These are phyloP conservation scores for Zoysia pacifica DNA, from an alignment of 176 grass and related monocot genomes.

Conservation along the genomic window DNA sequence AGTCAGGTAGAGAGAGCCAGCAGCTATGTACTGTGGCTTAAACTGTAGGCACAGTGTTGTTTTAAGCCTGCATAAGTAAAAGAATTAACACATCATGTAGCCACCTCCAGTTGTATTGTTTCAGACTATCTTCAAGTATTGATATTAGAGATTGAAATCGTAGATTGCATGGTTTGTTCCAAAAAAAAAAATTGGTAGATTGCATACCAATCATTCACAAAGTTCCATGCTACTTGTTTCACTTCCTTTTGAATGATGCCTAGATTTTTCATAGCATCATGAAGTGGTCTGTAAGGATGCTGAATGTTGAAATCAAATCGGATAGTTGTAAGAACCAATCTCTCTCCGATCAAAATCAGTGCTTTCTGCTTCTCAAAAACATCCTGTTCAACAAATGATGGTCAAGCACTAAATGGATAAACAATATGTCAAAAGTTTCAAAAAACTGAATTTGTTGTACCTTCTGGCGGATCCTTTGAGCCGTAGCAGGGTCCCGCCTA, in stretches of 20 bases:
- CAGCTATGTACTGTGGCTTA: constrained; percentile 79
- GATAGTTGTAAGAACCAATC: constrained; percentile 69
- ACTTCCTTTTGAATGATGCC: constrained; percentile 61
- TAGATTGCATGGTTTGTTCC: constrained; percentile 14
- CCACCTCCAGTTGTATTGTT: not conserved
- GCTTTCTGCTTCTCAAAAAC: constrained; percentile 69
- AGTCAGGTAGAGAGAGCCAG: constrained; percentile 64
- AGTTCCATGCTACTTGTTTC: constrained; percentile 77
- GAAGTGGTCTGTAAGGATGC: constrained; percentile 77
- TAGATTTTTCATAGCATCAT: constrained; percentile 70
- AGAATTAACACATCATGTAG: constrained; percentile 38
- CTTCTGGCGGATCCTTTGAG: constrained; percentile 51
- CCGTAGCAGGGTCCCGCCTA: constrained; percentile 43
- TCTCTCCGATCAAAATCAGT: constrained; percentile 63
- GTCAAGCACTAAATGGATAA: constrained; percentile 29
- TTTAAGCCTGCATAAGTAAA: constrained; percentile 56
- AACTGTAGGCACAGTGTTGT: constrained; percentile 73
- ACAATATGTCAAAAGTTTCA: not conserved
- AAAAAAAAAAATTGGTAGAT: not conserved
- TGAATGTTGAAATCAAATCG: constrained; percentile 76
- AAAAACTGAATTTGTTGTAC: constrained; percentile 31
- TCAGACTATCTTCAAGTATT: constrained; percentile 1
- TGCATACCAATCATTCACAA: constrained; percentile 83
- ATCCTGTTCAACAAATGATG: constrained; percentile 47
- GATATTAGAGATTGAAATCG: constrained; percentile 21